Conservation (phyloP, 257 asterid species). For the Handroanthus guayacan region DNA sequence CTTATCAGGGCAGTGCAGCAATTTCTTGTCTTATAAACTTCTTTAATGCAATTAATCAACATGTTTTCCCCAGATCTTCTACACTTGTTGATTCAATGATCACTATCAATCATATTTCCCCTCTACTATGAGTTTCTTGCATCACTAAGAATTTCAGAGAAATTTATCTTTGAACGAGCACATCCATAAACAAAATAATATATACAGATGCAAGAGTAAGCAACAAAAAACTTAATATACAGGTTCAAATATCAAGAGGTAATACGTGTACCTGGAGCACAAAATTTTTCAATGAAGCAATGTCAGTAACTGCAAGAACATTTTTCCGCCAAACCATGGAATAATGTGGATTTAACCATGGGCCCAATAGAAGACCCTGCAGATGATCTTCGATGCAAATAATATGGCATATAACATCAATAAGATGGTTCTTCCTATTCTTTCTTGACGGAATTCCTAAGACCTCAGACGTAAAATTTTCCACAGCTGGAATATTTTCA, state of each 20-base stretch:
- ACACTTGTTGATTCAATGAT: neutral
- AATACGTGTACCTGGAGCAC: conserved; percentile 68
- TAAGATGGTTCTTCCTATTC: conserved; percentile 66
- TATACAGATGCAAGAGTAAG: conserved; percentile 13
- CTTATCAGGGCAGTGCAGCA: neutral
- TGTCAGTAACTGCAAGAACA: conserved; percentile 53
- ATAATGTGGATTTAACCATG: conserved; percentile 85
- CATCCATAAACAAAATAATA: conserved; percentile 9
- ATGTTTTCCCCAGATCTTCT: conserved; percentile 10
- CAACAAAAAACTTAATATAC: neutral
- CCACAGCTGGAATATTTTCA: conserved; percentile 54
- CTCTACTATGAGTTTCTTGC: conserved; percentile 24
- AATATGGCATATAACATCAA: conserved; percentile 75
- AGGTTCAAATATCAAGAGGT: neutral
- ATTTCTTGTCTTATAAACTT: conserved; percentile 1
- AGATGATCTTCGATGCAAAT: conserved; percentile 78
- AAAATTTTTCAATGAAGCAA: conserved; percentile 54
- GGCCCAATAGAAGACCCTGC: conserved; percentile 89
- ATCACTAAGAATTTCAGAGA: conserved; percentile 7
- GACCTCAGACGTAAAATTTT: conserved; percentile 60
- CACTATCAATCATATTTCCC: neutral
- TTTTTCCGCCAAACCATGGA: conserved; percentile 73
- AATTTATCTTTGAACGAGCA: neutral
- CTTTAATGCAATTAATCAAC: neutral
- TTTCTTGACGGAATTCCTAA: conserved; percentile 54